Conservation (phyloP, 192 early-diverging fungal species). For the Coemansia reversa region DNA sequence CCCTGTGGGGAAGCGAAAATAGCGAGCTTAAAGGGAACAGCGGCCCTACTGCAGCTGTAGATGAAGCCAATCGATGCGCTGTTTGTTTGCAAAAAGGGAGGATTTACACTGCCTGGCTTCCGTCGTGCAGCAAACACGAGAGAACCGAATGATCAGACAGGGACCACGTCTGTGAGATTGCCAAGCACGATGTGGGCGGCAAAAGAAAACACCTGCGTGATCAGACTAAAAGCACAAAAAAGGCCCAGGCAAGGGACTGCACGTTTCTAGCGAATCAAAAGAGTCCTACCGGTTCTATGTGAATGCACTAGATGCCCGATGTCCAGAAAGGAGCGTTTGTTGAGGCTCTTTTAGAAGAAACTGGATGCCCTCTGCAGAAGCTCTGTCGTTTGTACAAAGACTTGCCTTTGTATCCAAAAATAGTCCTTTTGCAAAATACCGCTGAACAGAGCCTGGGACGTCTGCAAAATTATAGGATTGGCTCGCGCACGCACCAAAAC, state of each 20-base stretch:
- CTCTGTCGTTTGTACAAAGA: conserved; percentile 14
- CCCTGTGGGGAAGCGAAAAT: conserved; percentile 11
- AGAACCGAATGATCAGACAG: conserved; percentile 1
- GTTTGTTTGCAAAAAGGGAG: conserved; percentile 15
- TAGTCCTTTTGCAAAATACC: conserved; percentile 1
- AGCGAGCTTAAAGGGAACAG: neutral
- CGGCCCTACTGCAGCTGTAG: neutral
- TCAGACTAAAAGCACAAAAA: conserved; percentile 13
- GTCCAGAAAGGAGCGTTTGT: neutral
- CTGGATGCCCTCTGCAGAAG: conserved; percentile 2
- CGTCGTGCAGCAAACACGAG: conserved; percentile 7
- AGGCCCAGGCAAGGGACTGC: conserved; percentile 16
- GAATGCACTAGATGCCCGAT: conserved; percentile 5
- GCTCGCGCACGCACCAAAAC: conserved; percentile 1
- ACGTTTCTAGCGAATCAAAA: conserved; percentile 10
- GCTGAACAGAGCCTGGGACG: conserved; percentile 12
- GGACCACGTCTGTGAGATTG: conserved; percentile 4
- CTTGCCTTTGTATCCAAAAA: conserved; percentile 14
- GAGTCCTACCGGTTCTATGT: conserved; percentile 8
- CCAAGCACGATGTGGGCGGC: conserved; percentile 1
- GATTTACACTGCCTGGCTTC: conserved; percentile 3
- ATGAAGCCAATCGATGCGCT: conserved; percentile 10
- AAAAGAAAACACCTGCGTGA: conserved; percentile 1
- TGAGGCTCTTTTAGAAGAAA: conserved; percentile 4
- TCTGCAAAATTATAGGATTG: conserved; percentile 10